Conservation (phyloP, 2,329 filamentous ascomycete genomes). For the Helicocarpus griseus region DNA sequence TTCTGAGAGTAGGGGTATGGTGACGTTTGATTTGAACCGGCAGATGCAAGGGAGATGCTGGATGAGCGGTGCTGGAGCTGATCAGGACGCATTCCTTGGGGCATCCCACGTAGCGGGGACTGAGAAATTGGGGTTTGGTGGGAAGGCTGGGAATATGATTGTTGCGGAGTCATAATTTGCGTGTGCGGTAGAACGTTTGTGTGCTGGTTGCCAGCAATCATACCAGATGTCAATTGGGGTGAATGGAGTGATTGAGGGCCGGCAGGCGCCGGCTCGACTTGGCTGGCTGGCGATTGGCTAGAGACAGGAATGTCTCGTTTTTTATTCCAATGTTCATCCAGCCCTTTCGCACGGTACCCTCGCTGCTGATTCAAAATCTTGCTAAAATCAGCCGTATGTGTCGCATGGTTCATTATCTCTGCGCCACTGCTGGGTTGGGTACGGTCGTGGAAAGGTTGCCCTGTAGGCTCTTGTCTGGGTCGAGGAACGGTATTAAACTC, state of each 20-base stretch:
- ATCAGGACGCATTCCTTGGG: constrained; percentile 48
- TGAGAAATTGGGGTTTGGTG: constrained; percentile 64
- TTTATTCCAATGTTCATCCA: constrained; percentile 72
- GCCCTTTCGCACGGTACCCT: constrained; percentile 65
- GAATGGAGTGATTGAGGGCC: constrained; percentile 30
- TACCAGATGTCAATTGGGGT: constrained; percentile 26
- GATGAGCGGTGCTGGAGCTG: constrained; percentile 60
- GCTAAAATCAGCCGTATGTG: constrained; percentile 85
- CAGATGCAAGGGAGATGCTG: constrained; percentile 46
- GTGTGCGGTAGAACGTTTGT: constrained; percentile 33
- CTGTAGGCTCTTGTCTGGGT: constrained; percentile 71
- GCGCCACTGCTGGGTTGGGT: constrained; percentile 64
- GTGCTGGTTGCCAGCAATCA: constrained; percentile 20
- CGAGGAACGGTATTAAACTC: constrained; percentile 79
- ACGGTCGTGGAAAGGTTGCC: constrained; percentile 78
- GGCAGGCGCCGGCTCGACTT: constrained; percentile 9
- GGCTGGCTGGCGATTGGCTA: constrained; percentile 31
- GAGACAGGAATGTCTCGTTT: constrained; percentile 66
- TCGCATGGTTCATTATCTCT: constrained; percentile 77
- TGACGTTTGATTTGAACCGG: constrained; percentile 37
- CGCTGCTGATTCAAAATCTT: constrained; percentile 73
- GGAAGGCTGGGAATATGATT: constrained; percentile 58
- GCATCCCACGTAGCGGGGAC: constrained; percentile 62
- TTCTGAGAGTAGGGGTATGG: constrained; percentile 44
- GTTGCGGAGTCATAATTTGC: constrained; percentile 42